Evolutionary conservation across 345 rosid genomes (phyloP).

Genomic region (Populus tremula): DNA sequence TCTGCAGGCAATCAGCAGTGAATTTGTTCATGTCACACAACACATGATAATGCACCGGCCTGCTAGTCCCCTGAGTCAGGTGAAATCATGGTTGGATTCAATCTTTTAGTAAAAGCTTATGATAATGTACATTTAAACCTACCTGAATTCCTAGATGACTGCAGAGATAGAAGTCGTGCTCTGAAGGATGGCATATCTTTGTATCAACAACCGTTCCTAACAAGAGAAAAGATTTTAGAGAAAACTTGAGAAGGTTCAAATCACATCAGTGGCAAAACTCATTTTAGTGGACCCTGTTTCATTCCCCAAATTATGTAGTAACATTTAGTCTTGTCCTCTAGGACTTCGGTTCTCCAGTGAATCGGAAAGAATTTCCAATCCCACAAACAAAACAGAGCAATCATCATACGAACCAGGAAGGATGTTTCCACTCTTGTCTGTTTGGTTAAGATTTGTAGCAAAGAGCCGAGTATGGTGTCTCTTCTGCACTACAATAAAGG

Average conservation of each 20-base stretch:
- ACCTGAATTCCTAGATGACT: conserved; percentile 17
- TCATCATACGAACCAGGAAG: background rate
- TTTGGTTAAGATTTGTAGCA: background rate
- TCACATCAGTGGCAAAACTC: no score
- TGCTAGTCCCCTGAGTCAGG: conserved; percentile 10
- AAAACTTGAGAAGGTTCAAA: background rate
- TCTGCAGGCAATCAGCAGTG: conserved; percentile 7
- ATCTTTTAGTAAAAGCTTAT: background rate
- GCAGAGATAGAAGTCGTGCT: conserved; percentile 7
- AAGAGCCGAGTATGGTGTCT: background rate
- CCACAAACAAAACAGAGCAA: background rate
- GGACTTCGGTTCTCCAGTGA: no score
- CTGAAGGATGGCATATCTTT: conserved; percentile 10
- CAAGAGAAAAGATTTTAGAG: background rate
- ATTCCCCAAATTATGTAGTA: no score
- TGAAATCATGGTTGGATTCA: background rate
- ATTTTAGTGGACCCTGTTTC: no score
- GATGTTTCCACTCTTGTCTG: background rate
- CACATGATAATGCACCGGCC: conserved; percentile 13
- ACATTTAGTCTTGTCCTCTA: no score
- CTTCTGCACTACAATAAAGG: background rate
- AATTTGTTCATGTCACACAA: conserved; percentile 10
- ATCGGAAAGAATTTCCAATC: no score
- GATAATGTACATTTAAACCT: background rate
- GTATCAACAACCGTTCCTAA: conserved; percentile 12